These are phyloP conservation scores for Symbiotaphrina buchneri DNA, from an alignment of 495 filamentous ascomycete species.

Conservation along the genomic window DNA sequence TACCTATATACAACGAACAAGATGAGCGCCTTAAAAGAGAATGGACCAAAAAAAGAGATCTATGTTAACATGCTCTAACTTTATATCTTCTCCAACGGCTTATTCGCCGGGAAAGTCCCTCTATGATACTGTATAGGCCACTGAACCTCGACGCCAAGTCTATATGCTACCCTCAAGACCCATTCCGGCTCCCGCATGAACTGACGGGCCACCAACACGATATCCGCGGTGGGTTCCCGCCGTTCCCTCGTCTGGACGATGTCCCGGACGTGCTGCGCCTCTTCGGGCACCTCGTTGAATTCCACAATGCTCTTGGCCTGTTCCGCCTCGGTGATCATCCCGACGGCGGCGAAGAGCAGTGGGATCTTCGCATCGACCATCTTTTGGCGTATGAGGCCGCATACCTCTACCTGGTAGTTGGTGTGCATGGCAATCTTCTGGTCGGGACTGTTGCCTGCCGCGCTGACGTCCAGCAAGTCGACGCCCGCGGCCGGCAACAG, in stretches of 20 bases:
- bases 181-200: slow-evolving; percentile 47
- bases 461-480: slow-evolving; percentile 56
- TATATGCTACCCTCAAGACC: slow-evolving; percentile 31
- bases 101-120: too few species aligned
- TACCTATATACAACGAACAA: too few species aligned
- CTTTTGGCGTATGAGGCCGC: slow-evolving; percentile 30
- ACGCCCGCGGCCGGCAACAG: slow-evolving; percentile 40
- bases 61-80: too few species aligned
- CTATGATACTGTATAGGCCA: too few species aligned
- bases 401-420: slow-evolving; percentile 41
- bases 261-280: slow-evolving; percentile 12
- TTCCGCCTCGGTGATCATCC: slow-evolving; percentile 39
- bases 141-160: too few species aligned
- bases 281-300: slow-evolving; percentile 4
- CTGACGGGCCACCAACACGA: slow-evolving; percentile 39
- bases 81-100: too few species aligned
- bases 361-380: slow-evolving; percentile 28
- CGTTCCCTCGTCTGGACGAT: slow-evolving; percentile 15
- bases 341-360: slow-evolving; percentile 49
- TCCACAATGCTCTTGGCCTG: slow-evolving; percentile 33
- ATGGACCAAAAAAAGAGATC: too few species aligned
- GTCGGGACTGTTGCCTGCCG: too few species aligned
- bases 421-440: slow-evolving; percentile 32
- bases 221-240: slow-evolving; percentile 27
- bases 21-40: too few species aligned